These are phyloP conservation scores for Aspergillus ibericus DNA, from an alignment of 2,329 filamentous ascomycete species.

Conservation along the genomic window DNA sequence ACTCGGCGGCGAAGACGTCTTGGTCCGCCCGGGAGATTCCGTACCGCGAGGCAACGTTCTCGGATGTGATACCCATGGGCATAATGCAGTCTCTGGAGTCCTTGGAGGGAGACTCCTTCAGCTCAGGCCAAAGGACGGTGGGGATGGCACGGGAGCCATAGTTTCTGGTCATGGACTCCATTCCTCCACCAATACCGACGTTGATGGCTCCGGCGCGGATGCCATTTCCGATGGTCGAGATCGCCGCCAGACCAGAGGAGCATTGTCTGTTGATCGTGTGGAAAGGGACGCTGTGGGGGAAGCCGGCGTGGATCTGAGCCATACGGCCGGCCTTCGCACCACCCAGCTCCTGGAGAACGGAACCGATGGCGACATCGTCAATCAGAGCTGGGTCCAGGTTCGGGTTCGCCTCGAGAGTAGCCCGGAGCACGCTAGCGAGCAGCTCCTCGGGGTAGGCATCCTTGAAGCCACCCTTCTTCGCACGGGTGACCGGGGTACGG, in stretches of 20 bases:
- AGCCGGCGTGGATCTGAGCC: conserved; percentile 83
- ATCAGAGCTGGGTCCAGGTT: conserved; percentile 68
- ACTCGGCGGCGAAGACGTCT: conserved; percentile 76
- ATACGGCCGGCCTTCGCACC: conserved; percentile 88
- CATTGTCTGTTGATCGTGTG: conserved; percentile 90
- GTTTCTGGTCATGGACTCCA: conserved; percentile 95
- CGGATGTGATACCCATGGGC: conserved; percentile 87
- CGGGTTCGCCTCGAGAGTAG: conserved; percentile 71
- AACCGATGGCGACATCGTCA: conserved; percentile 82
- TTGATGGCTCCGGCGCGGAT: conserved; percentile 74
- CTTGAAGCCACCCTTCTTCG: conserved; percentile 79
- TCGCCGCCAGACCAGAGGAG: conserved; percentile 72
- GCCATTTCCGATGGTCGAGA: conserved; percentile 70
- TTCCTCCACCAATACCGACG: conserved; percentile 78
- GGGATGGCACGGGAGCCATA: conserved; percentile 86
- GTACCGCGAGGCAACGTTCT: conserved; percentile 82
- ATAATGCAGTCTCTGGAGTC: conserved; percentile 85
- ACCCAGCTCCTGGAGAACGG: conserved; percentile 86
- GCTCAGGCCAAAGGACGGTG: conserved; percentile 72
- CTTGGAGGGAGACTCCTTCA: conserved; percentile 63
- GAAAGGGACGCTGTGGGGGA: conserved; percentile 69
- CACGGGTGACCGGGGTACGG: conserved; percentile 80
- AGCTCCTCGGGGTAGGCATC: conserved; percentile 91
- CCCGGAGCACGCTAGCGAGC: conserved; percentile 62
- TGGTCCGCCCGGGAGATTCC: conserved; percentile 72